Conservation (phyloP, 148 eudicot species). For the Silene uniflora region DNA sequence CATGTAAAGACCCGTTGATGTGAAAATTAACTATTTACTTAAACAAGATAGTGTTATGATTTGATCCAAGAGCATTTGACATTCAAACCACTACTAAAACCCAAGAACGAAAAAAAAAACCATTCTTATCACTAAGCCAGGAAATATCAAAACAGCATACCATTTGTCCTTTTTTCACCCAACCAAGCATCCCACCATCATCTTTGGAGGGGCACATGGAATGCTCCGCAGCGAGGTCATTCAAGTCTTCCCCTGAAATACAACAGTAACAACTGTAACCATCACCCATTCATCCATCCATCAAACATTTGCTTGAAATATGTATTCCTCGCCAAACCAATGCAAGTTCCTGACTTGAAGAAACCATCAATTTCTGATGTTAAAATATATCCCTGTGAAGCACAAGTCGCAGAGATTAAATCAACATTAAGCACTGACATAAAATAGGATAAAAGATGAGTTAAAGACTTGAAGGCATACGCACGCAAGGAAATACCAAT, state of each 20-base stretch:
- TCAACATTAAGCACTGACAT: conserved; percentile 2
- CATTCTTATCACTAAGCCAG: too few species aligned
- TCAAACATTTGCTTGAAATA: too few species aligned
- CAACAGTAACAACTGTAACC: conserved; percentile 1
- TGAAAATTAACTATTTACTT: not conserved
- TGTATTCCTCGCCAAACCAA: too few species aligned
- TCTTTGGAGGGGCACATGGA: conserved; percentile 87
- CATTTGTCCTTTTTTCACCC: conserved; percentile 97
- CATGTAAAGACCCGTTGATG: not conserved
- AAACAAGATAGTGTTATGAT: not conserved
- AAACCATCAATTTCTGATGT: conserved; percentile 99
- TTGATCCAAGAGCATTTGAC: not conserved
- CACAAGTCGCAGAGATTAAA: conserved; percentile 4
- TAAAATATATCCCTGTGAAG: conserved; percentile 76
- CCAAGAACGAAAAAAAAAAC: too few species aligned
- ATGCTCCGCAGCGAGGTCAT: conserved; percentile 83
- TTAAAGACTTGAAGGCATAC: conserved; percentile 1
- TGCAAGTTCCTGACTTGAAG: too few species aligned
- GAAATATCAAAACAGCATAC: conserved; percentile 55
- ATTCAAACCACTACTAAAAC: conserved; percentile 2
- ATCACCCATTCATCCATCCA: not conserved
- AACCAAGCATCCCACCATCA: conserved; percentile 98
- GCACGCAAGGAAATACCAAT: not conserved
- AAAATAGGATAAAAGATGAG: conserved; percentile 7
- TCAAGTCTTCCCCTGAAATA: conserved; percentile 75